phyloP scores from a whole-genome alignment of 352 stramenopile species.

The Phytopythium oedochilum region DNA sequence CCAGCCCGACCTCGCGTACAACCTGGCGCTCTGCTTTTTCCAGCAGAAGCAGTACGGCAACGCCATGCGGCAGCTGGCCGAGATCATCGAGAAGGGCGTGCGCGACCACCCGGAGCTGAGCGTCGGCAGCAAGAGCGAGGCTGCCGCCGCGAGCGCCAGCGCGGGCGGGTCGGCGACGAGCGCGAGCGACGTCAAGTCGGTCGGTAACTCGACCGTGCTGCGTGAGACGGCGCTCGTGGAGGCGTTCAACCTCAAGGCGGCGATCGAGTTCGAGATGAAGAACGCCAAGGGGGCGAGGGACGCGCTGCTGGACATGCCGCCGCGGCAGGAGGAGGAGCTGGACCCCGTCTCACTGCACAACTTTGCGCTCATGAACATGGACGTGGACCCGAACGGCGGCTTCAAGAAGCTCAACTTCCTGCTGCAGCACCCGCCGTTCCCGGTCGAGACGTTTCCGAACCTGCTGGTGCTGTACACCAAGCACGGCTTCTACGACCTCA shows the following conservation, averaged over 20 bases:
- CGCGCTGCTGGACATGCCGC: slow-evolving; percentile 92
- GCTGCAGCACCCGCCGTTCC: slow-evolving; percentile 92
- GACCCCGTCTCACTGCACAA: slow-evolving; percentile 91
- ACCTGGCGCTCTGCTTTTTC: slow-evolving; percentile 95
- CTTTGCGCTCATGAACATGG: slow-evolving; percentile 93
- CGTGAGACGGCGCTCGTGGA: slow-evolving; percentile 92
- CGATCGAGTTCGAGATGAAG: slow-evolving; percentile 95
- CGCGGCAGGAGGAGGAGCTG: slow-evolving; percentile 88
- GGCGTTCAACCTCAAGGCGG: slow-evolving; percentile 94
- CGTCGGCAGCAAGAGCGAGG: slow-evolving; percentile 90
- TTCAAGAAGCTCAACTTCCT: slow-evolving; percentile 97
- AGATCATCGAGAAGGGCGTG: slow-evolving; percentile 92
- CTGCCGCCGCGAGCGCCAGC: slow-evolving; percentile 32
- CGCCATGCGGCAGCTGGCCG: slow-evolving; percentile 89
- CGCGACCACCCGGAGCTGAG: slow-evolving; percentile 92
- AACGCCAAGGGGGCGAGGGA: slow-evolving; percentile 84
- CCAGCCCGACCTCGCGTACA: slow-evolving; percentile 92
- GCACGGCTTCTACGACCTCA: slow-evolving; percentile 93
- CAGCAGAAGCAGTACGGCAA: slow-evolving; percentile 89
- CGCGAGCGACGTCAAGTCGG: slow-evolving; percentile 66
- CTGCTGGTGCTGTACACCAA: slow-evolving; percentile 94
- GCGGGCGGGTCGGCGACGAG: background rate
- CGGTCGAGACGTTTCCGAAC: slow-evolving; percentile 95
- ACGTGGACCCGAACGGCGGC: slow-evolving; percentile 88
- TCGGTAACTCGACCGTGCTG: slow-evolving; percentile 91